Base-by-base conservation (phyloP, 306 rosid species). In the Inga leiocalycina region DNA sequence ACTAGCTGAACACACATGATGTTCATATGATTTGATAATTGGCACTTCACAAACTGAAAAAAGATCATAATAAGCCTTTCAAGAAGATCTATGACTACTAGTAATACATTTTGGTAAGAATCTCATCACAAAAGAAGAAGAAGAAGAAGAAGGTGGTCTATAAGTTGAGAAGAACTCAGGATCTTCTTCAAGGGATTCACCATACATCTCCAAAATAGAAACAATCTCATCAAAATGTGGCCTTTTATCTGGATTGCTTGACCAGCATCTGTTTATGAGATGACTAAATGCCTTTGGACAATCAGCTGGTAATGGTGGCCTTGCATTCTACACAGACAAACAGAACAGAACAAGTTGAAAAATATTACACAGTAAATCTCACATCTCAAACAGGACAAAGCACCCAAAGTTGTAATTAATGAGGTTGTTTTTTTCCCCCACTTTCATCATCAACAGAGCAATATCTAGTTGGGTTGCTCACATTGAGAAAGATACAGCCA, bases 211-310 rank as follows among this genome's bases (percentile, higher is more conserved):
- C 76, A 96, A 88, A 75, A 84, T 74, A 34, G 88, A 80, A 78
- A 96, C 97, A 45, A 96, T 89, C 88, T 96, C 94, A 39, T 88
- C 87, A 59, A 96, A 96, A 79, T 92, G 91, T 4, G 99, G 99
- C 71, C 99, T 46, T 86, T 90, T 94, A 35, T 86, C 83, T 6
- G 98, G 97, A 45, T 88, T 92, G 79, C 89, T 84, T n/a, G 99
- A 90, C 99, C 99, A 96, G 66, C 99, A 96, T 83, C 86, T 87
- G 77, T 86, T 90, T 19, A 96, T 92, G 51, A 96, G 92, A 80
- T 82, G 87, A 84, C 94, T 79, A 72, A 96, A 89, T 64, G 97
- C 97, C 77, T 17, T 0, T 1, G 99, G 99, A 82, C 98, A 96
- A 5, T 85, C 90, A 19, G 84, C 73, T 45, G 97, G 99, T 80